phyloP scores from a whole-genome alignment of 106 monocot genomes.

The Dendrobium officinale region DNA sequence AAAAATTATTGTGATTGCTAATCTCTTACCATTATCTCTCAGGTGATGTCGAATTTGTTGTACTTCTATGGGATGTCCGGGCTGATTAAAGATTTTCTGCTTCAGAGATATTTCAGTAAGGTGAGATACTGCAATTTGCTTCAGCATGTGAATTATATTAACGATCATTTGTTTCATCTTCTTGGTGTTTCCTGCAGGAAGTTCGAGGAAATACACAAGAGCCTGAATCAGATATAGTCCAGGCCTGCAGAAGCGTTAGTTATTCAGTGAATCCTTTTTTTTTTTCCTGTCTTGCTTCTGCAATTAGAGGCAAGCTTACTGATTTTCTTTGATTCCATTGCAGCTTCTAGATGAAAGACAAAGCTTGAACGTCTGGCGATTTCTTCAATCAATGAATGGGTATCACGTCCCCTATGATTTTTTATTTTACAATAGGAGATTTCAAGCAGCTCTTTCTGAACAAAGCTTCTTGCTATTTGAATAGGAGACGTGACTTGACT shows the following conservation, averaged over 20 bases:
- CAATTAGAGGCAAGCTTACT: not conserved
- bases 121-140: slow-evolving; percentile 15
- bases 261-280: not conserved
- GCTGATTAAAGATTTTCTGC: slow-evolving; percentile 51
- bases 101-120: slow-evolving; percentile 83
- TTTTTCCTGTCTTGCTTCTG: not conserved
- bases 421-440: not conserved
- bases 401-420: slow-evolving; percentile 20
- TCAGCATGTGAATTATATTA: not conserved
- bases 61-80: slow-evolving; percentile 87
- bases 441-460: not conserved
- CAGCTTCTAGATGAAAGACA: slow-evolving; percentile 64
- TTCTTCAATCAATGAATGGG: slow-evolving; percentile 65
- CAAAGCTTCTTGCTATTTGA: not conserved
- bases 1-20: too few relatives aligned
- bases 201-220: slow-evolving; percentile 38
- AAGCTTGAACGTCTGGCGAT: slow-evolving; percentile 44
- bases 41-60: slow-evolving; percentile 70
- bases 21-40: not conserved
- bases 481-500: slow-evolving; percentile 64
- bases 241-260: slow-evolving; percentile 75
- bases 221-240: slow-evolving; percentile 62
- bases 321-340: slow-evolving; percentile 11
- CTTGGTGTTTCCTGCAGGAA: slow-evolving; percentile 26
- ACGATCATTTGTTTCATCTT: not conserved